These are phyloP conservation scores for Erysimum cheiri DNA, from an alignment of 441 rosid species.

Conservation along the genomic window DNA sequence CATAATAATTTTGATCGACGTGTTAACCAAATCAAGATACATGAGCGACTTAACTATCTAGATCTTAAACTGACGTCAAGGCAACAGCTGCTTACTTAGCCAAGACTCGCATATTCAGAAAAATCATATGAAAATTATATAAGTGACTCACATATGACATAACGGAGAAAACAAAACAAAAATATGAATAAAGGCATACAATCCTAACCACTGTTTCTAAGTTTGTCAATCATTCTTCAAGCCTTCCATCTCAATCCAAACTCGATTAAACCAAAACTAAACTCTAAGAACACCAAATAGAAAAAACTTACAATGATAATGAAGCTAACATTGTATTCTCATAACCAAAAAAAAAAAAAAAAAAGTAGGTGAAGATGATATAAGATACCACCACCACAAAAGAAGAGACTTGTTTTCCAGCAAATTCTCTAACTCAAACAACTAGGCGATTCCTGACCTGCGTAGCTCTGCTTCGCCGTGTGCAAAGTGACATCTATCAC, in stretches of 20 bases:
- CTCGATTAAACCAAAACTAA: constrained; percentile 29
- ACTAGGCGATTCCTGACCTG: constrained; percentile 50
- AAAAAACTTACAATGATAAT: constrained; percentile 32
- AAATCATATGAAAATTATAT: not conserved
- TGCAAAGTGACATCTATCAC: constrained; percentile 96
- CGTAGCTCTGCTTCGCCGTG: constrained; percentile 90
- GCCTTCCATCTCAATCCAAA: constrained; percentile 15
- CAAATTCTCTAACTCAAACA: constrained; percentile 13
- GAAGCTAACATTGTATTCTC: constrained; percentile 39
- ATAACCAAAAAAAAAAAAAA: constrained; percentile 3
- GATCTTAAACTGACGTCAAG: not conserved
- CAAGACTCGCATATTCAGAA: not conserved
- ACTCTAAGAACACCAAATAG: constrained; percentile 23
- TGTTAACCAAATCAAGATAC: not conserved
- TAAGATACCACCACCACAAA: constrained; percentile 26
- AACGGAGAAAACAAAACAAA: constrained; percentile 10
- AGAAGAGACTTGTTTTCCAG: constrained; percentile 24
- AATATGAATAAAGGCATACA: constrained; percentile 23
- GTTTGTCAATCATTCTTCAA: constrained; percentile 23
- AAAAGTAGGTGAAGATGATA: constrained; percentile 32
- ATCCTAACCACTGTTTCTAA: constrained; percentile 32
- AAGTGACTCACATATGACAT: not conserved
- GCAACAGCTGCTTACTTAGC: not conserved
- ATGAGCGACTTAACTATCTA: no score
- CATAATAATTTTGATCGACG: not conserved